These are phyloP conservation scores for Claviceps sorghi DNA, from an alignment of 2,329 filamentous ascomycete genomes.

Conservation along the genomic window DNA sequence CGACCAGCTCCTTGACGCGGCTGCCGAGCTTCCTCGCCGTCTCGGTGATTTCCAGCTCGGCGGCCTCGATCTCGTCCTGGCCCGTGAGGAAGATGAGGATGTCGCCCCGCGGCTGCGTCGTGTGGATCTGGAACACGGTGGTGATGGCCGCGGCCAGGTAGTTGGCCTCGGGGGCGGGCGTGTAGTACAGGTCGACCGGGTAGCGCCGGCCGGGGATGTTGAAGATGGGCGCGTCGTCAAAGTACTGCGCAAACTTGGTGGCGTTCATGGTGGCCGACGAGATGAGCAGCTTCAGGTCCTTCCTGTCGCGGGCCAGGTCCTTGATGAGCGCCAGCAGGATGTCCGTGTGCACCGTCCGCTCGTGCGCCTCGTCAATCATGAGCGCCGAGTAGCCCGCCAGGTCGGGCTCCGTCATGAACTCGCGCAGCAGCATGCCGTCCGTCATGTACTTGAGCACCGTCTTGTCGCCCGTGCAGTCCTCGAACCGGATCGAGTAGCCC, in stretches of 20 bases:
- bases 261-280: constrained; percentile 92
- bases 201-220: constrained; percentile 83
- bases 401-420: constrained; percentile 80
- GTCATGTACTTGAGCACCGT: constrained; percentile 94
- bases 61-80: constrained; percentile 89
- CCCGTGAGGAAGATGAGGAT: constrained; percentile 92
- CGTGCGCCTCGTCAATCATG: constrained; percentile 97
- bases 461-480: constrained; percentile 81
- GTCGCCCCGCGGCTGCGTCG: constrained; percentile 70
- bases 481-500: constrained; percentile 89
- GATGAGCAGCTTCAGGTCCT: constrained; percentile 79
- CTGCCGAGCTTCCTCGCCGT: constrained; percentile 76
- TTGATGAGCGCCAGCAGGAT: constrained; percentile 80
- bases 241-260: constrained; percentile 80
- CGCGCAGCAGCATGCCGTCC: constrained; percentile 83
- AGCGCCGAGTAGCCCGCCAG: constrained; percentile 69
- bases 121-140: constrained; percentile 89
- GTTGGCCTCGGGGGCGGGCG: constrained; percentile 79
- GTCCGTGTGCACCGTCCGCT: constrained; percentile 81
- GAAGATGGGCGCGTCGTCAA: constrained; percentile 85
- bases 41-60: constrained; percentile 69
- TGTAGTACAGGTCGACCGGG: constrained; percentile 85
- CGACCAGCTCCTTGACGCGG: constrained; percentile 72
- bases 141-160: constrained; percentile 85
- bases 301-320: constrained; percentile 68